Base-by-base conservation (phyloP, 2,329 filamentous ascomycete species). In the Ambrosiella cleistominuta region DNA sequence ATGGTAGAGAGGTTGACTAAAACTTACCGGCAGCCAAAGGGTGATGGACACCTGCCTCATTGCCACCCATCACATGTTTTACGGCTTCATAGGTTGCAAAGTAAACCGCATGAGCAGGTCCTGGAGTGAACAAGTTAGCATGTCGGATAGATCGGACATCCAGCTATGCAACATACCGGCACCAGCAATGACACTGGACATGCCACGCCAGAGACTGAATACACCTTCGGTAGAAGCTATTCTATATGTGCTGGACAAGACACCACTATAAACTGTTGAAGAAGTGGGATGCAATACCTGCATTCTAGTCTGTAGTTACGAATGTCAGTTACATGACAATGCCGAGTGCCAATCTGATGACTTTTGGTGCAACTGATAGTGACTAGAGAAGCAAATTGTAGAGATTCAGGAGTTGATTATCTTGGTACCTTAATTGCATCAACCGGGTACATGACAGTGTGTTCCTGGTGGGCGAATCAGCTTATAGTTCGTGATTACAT, bases 401-500 rank as follows among this genome's bases (percentile, higher is more conserved):
- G 44, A 15, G 15, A 19, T 13, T 13, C 15, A 1, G 57, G 42
- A 9, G 49, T 59, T 15, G 59, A 37, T 45, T 54, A 59, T 27
- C 27, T 27, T 27, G 3, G 27, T 69, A 96, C 93, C 85, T 98
- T 98, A 69, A 98, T 86, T 64, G 95, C 82, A 74, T 98, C 93
- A 68, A 98, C 86, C 17, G 93, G 93, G 69, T 98, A 98, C 93
- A 98, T 97, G 66, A 95, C 90, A 61, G 91, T 94, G 72, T 97
- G 91, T 74, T 97, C 91, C 90, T 96, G 64, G 56, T 61, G 17
- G 8, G 19, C 27, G 17, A 27, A 50, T 56, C 35, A 57, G 44
- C 38, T 13, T 17, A 37, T 53, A 37, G 42, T 38, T 9, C n/a
- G 37, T 39, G 40, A 19, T 38, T 49, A 39, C 47, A 55, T 52